A percentile compares a stretch with the other conserved stretches of the same genome.
phyloP scores from a whole-genome alignment of 768 basidiomycete species.

The Mycena metata region DNA sequence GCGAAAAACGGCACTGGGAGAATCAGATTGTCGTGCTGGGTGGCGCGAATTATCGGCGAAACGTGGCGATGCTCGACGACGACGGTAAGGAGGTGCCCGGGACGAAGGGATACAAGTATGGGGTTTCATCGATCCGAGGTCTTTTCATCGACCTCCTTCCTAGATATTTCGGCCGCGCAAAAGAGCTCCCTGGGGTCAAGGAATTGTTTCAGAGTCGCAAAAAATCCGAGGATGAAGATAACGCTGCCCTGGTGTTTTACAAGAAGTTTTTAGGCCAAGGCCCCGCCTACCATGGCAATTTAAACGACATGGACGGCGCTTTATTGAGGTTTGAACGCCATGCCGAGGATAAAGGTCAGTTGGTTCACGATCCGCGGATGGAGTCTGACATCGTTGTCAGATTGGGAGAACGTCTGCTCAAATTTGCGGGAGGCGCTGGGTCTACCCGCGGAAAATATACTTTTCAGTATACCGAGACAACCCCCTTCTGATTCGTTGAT shows the following conservation, averaged over 20 bases:
- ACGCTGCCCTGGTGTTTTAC: constrained; percentile 78
- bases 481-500: constrained; percentile 44
- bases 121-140: constrained; percentile 17
- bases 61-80: constrained; percentile 93
- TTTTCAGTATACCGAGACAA: constrained; percentile 56
- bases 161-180: constrained; percentile 97
- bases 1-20: constrained; percentile 98
- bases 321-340: constrained; percentile 79
- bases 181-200: constrained; percentile 94
- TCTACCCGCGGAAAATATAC: constrained; percentile 63
- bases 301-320: constrained; percentile 80
- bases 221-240: constrained; percentile 91
- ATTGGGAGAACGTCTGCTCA: constrained; percentile 74
- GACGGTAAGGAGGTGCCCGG: constrained; percentile 97
- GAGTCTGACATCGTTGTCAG: constrained; percentile 50
- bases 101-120: constrained; percentile 96
- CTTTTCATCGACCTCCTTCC: not conserved
- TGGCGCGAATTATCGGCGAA: constrained; percentile 95
- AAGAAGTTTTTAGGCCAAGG: constrained; percentile 93
- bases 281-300: constrained; percentile 91
- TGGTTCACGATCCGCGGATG: not conserved
- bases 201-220: constrained; percentile 92
- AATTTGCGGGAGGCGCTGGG: constrained; percentile 68
- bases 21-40: constrained; percentile 95
- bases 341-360: constrained; percentile 81